phyloP scores from a whole-genome alignment of 495 filamentous ascomycete genomes.

The Saxispiralis lemnorum region DNA sequence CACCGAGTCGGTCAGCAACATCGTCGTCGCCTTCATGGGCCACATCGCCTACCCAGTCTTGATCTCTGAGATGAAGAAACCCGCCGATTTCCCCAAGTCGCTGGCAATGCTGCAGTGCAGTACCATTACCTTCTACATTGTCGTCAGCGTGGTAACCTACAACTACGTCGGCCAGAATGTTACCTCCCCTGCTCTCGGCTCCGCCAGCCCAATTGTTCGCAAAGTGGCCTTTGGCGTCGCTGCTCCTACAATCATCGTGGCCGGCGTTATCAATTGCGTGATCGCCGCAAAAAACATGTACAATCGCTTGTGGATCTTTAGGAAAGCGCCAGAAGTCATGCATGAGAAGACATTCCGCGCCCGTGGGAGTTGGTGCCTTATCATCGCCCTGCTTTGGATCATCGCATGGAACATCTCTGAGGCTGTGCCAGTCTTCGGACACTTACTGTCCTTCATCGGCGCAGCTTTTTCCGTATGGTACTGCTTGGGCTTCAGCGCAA shows the following conservation, averaged over 20 bases:
- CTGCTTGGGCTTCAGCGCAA: conserved; percentile 2
- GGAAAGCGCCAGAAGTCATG: conserved; percentile 9
- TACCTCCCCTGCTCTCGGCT: conserved; percentile 48
- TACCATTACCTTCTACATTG: conserved; percentile 37
- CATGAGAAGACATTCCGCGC: conserved; percentile 13
- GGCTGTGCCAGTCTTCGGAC: conserved; percentile 21
- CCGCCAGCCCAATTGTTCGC: conserved; percentile 39
- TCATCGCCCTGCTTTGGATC: conserved; percentile 15
- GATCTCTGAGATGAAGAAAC: conserved; percentile 16
- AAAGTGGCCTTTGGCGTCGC: conserved; percentile 69
- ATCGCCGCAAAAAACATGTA: conserved; percentile 31
- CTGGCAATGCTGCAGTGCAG: conserved; percentile 12
- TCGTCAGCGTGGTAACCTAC: conserved; percentile 54
- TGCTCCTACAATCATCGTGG: conserved; percentile 52
- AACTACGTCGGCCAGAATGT: conserved; percentile 53
- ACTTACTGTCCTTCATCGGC: conserved; percentile 21
- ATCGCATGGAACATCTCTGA: conserved; percentile 20
- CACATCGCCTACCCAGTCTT: conserved; percentile 18
- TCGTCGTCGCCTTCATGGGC: conserved; percentile 14
- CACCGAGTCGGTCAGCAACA: conserved; percentile 11
- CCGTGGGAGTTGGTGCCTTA: conserved; percentile 17
- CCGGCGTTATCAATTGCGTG: conserved; percentile 58
- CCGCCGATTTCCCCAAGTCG: conserved; percentile 16
- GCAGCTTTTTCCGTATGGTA: conserved; percentile 14
- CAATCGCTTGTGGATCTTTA: conserved; percentile 14